phyloP scores from a whole-genome alignment of 2,329 filamentous ascomycete species.

The Emmonsiellopsis sp. region DNA sequence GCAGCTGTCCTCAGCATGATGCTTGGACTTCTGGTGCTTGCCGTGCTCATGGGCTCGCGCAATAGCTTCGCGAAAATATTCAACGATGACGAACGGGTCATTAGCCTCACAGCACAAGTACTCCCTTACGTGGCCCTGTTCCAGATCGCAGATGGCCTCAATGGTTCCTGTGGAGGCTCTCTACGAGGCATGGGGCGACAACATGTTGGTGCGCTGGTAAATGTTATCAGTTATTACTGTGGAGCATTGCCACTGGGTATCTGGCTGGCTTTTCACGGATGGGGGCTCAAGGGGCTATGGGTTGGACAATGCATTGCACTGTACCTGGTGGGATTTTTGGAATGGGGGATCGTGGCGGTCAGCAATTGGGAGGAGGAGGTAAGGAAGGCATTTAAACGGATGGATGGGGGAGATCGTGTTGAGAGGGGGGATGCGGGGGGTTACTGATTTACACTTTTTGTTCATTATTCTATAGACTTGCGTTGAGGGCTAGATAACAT shows the following conservation, averaged over 20 bases:
- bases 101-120: constrained; percentile 65
- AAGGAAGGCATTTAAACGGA: constrained; percentile 57
- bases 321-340: constrained; percentile 66
- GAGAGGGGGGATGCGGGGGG: constrained; percentile 9
- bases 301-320: constrained; percentile 72
- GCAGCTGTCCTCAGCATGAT: constrained; percentile 64
- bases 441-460: not conserved
- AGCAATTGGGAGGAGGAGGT: constrained; percentile 72
- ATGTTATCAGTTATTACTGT: constrained; percentile 74
- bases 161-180: constrained; percentile 73
- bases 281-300: constrained; percentile 74
- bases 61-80: constrained; percentile 69
- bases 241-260: constrained; percentile 74
- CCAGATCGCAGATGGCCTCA: constrained; percentile 81
- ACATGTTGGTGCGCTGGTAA: constrained; percentile 74
- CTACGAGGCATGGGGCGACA: constrained; percentile 78
- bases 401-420: constrained; percentile 43
- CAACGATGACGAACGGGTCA: constrained; percentile 65
- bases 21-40: constrained; percentile 58
- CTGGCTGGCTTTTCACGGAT: constrained; percentile 75
- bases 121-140: constrained; percentile 83
- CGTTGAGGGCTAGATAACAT: not conserved
- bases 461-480: not conserved
- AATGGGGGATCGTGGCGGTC: constrained; percentile 70
- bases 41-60: constrained; percentile 59